phyloP scores from a whole-genome alignment of 768 basidiomycete genomes.

The Lentinus tigrinus region DNA sequence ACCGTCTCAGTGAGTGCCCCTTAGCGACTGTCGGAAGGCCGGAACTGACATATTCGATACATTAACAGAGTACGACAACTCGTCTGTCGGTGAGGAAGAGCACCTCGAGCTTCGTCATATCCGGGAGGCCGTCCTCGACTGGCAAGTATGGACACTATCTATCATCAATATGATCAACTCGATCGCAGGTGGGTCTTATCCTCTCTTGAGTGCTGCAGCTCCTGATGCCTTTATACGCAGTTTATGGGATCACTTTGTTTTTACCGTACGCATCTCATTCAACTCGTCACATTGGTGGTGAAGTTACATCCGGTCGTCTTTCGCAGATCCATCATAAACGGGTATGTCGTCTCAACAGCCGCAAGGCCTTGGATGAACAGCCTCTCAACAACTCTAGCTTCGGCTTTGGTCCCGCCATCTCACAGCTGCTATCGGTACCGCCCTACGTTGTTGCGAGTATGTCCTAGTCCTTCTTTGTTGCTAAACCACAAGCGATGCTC shows the following conservation, averaged over 20 bases:
- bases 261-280: conserved; percentile 47
- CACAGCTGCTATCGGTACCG: conserved; percentile 45
- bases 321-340: too few species aligned
- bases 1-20: conserved; percentile 47
- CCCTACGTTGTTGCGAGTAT: too few species aligned
- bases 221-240: conserved; percentile 28
- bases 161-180: conserved; percentile 55
- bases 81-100: conserved; percentile 59
- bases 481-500: too few species aligned
- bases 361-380: not conserved
- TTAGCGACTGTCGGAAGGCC: too few species aligned
- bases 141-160: conserved; percentile 64
- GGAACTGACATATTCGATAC: too few species aligned
- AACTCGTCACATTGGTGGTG: conserved; percentile 23
- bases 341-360: too few species aligned
- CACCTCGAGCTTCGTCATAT: conserved; percentile 53
- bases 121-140: conserved; percentile 52
- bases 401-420: conserved; percentile 53
- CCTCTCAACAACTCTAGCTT: conserved; percentile 38
- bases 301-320: too few species aligned
- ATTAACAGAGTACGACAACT: conserved; percentile 48
- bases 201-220: too few species aligned
- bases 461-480: too few species aligned
- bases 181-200: conserved; percentile 49
- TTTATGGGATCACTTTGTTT: conserved; percentile 71